Base-by-base conservation (phyloP, 495 filamentous ascomycete species). In the Symbiotaphrina buchneri region DNA sequence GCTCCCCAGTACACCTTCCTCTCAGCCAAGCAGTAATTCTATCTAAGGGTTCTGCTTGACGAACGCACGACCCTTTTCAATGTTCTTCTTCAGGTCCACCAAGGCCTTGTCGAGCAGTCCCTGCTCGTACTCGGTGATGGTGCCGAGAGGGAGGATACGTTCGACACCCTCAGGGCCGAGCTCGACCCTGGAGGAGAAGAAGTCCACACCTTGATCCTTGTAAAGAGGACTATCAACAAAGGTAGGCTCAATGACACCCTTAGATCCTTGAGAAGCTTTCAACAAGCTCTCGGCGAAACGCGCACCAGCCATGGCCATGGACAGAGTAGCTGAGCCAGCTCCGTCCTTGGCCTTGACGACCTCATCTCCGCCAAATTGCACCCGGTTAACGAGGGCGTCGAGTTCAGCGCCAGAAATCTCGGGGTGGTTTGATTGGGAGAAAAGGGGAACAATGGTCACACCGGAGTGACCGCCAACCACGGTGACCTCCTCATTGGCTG, bases 291-390 rank as follows among this genome's bases (percentile, higher is more conserved):
- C 84, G 41, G 87, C 82, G 65, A 97, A 91, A 49, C 87, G 80
- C 40, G 83, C 83, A 65, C 87, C 87, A 45, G 87, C 87, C 68
- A 90, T 87, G 43, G 87, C 87, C 87, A 97, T 97, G 54, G 82
- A 93, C 38, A 97, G 75, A 37, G 87, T 97, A 51, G 87, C 87
- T 37, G 90, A 95, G 41, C 87, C 87, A 46, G 85, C 83, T 56
- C 87, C 87, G 53, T 81, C 83, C 72, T 97, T 97, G 52, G 87
- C 87, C 67, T 93, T 72, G 54, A 97, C 87, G 39, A 97, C 87
- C 70, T 97, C 87, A 54, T 97, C 87, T 66, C 87, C 87, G 54
- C 87, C 87, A 57, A 95, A 97, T 61, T 97, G 87, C 44, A 97
- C 90, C 49, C 87, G 84, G 52, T 84, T 71, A 50, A 95, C 63